Evolutionary conservation across 2,329 filamentous ascomycete genomes (phyloP), one percentile per base, ranked within the genome.

Genomic region (Neonectria sp.): DNA sequence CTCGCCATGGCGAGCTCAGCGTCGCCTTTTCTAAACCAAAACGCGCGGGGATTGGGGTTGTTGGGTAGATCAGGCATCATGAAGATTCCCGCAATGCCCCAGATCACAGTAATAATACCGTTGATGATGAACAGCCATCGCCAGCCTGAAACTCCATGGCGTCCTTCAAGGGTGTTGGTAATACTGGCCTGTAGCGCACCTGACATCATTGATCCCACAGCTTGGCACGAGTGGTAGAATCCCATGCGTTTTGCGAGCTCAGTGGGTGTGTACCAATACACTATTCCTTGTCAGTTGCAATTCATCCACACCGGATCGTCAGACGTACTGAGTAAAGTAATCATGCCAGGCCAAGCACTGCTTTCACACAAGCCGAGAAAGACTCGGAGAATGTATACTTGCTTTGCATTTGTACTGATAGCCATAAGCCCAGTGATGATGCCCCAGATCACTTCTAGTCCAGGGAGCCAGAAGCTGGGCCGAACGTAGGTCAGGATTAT

Each of bases 91-190:
- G 74, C 76, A 5, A 76, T n/a, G 6, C 78, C 79, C 60, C 79
- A 76, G 12, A 78, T 71, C 2, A 81, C 73, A 7, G 76, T 76
- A 45, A 82, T 79, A 27, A 80, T 71, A 2, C 82, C 83, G 63
- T 85, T 83, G 71, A 85, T 80, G 55, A 85, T 79, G 67, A 86
- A 85, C 5, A 85, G 78, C 82, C 83, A 75, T 55, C 81, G 79
- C 84, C 82, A 86, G 1, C 81, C 84, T 0, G 79, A 71, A 13
- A 82, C 75, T 0, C 82, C 82, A 12, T 76, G 65, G 5, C 66
- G 72, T 2, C 82, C 81, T 27, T 84, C 76, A 49, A 85, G 75
- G 7, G 80, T 79, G 27, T 72, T 76, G 49, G 82, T 81, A 1
- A 85, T 78, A 2, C 78, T 82, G 0, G 82, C 80, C 68, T 84